Percentiles rank a stretch among this genome's conserved stretches.
Evolutionary conservation across 2,329 filamentous ascomycete genomes (phyloP).

Genomic region (Penicillium brasilianum): DNA sequence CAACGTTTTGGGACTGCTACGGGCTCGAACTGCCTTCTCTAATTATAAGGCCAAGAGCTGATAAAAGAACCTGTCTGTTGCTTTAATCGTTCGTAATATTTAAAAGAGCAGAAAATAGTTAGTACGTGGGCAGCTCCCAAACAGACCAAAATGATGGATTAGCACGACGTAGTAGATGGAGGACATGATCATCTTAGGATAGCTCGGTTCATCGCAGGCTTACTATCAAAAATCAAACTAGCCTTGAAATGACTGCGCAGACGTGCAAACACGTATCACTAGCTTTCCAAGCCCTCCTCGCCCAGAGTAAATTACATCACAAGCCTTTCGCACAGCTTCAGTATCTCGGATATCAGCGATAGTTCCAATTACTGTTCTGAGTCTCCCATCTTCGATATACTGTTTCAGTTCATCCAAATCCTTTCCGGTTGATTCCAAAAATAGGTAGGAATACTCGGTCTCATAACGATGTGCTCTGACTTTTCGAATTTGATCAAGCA

Average conservation of each 20-base stretch:
- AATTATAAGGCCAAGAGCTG: background rate
- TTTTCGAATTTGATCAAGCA: slow-evolving; percentile 45
- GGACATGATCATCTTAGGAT: background rate
- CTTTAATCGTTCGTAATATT: background rate
- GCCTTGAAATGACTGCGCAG: background rate
- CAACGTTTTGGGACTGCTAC: background rate
- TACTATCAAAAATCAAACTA: background rate
- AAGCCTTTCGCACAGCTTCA: slow-evolving; percentile 49
- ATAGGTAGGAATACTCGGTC: slow-evolving; percentile 51
- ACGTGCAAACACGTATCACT: slow-evolving; percentile 44
- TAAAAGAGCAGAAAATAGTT: background rate
- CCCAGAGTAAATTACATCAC: slow-evolving; percentile 47
- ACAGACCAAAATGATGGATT: background rate
- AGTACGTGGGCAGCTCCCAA: background rate
- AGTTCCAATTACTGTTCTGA: slow-evolving; percentile 52
- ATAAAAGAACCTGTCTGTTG: background rate
- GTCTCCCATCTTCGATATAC: slow-evolving; percentile 49
- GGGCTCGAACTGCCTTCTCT: background rate
- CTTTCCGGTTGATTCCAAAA: slow-evolving; percentile 47
- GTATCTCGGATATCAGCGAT: slow-evolving; percentile 52
- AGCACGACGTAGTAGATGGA: background rate
- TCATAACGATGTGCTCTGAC: slow-evolving; percentile 52
- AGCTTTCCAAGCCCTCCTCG: slow-evolving; percentile 54
- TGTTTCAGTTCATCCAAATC: slow-evolving; percentile 52
- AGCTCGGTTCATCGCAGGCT: background rate